These are phyloP conservation scores for Xylaria bambusicola DNA, from an alignment of 495 filamentous ascomycete genomes.

Conservation along the genomic window DNA sequence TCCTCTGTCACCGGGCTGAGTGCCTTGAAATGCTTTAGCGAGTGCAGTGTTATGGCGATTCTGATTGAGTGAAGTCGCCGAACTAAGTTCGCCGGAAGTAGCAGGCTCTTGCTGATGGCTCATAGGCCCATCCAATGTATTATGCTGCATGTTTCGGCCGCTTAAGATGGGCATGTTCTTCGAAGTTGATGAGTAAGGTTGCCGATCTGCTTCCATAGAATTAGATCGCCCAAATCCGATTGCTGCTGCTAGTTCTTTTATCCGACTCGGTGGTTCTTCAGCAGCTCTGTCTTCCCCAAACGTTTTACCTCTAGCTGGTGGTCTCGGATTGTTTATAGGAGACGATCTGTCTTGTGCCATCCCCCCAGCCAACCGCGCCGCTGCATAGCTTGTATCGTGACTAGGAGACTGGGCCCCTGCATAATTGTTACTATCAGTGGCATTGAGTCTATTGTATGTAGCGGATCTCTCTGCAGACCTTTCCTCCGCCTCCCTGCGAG, in stretches of 20 bases:
- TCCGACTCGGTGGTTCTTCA: constrained; percentile 23
- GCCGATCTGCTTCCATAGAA: constrained; percentile 21
- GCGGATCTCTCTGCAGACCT: constrained; percentile 22
- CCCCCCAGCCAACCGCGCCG: constrained; percentile 13
- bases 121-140: constrained; percentile 17
- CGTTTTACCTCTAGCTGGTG: constrained; percentile 31
- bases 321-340: constrained; percentile 20
- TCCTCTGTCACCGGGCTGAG: constrained; percentile 12
- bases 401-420: neutral
- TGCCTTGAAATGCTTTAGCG: constrained; percentile 16
- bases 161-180: neutral
- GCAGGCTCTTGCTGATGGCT: constrained; percentile 17
- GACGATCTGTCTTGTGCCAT: constrained; percentile 2
- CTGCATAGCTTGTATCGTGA: neutral
- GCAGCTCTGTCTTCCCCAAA: constrained; percentile 23
- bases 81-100: constrained; percentile 9
- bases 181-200: constrained; percentile 2
- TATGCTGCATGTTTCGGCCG: constrained; percentile 2
- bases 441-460: constrained; percentile 17
- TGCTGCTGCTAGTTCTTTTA: constrained; percentile 22
- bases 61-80: constrained; percentile 9
- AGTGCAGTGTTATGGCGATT: constrained; percentile 19
- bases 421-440: constrained; percentile 9
- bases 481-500: constrained; percentile 37
- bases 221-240: constrained; percentile 21